A percentile compares a stretch with the other conserved stretches of the same genome.
phyloP scores from a whole-genome alignment of 768 basidiomycete species.

The Leccinellum albellum region DNA sequence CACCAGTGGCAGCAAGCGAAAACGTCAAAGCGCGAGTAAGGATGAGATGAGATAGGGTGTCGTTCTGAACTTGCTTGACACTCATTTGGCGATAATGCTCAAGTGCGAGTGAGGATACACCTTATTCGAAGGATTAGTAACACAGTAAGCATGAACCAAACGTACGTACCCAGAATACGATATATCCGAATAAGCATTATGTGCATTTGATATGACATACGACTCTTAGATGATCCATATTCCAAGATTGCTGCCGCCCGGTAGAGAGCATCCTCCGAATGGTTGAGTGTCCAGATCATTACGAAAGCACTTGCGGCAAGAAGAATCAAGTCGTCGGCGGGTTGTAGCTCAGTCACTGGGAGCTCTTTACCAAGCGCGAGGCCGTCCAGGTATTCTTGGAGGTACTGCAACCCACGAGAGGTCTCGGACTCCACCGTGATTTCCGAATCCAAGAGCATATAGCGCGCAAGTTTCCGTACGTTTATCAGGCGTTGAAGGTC shows the following conservation, averaged over 20 bases:
- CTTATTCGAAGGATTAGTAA: conserved; percentile 35
- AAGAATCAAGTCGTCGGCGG: conserved; percentile 79
- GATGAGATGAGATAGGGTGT: conserved; percentile 83
- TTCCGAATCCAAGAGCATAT: conserved; percentile 47
- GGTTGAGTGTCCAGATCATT: conserved; percentile 55
- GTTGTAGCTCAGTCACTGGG: conserved; percentile 76
- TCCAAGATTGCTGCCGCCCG: conserved; percentile 67
- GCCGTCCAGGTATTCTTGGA: conserved; percentile 60
- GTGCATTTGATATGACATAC: conserved; percentile 74
- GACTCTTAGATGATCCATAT: conserved; percentile 66
- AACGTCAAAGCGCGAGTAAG: conserved; percentile 76
- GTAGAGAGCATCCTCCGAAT: conserved; percentile 55
- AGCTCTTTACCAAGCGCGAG: conserved; percentile 65
- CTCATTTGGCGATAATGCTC: conserved; percentile 78
- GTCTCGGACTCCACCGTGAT: conserved; percentile 57
- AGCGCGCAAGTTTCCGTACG: conserved; percentile 68
- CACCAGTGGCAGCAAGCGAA: conserved; percentile 71
- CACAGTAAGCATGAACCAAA: neutral
- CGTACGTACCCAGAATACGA: conserved; percentile 64
- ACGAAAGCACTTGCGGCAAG: conserved; percentile 69
- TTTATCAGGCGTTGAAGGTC: conserved; percentile 71
- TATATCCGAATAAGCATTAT: conserved; percentile 78
- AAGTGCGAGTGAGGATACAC: conserved; percentile 66
- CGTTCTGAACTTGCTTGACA: conserved; percentile 82
- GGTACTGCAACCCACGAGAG: conserved; percentile 47